Percentiles rank a stretch among this genome's conserved stretches.
phyloP scores from a whole-genome alignment of 1,284 basidiomycete species.

The Hortiboletus rubellus region DNA sequence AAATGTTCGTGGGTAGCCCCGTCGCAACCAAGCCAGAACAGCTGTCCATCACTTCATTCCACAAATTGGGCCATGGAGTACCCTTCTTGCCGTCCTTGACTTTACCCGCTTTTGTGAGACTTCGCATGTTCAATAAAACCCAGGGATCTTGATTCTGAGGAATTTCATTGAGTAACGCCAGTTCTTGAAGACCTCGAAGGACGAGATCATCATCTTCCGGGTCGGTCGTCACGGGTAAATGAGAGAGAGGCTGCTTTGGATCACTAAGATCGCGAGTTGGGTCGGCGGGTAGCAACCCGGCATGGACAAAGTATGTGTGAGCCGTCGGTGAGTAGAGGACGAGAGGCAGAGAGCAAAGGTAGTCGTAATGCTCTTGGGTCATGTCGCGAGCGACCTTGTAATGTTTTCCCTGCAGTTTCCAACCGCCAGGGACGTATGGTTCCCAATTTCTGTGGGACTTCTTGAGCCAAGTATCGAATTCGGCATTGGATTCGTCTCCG shows the following conservation, averaged over 20 bases:
- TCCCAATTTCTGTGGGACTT: slow-evolving; percentile 46
- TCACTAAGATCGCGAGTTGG: slow-evolving; percentile 51
- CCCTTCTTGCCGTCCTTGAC: slow-evolving; percentile 63
- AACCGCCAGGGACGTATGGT: slow-evolving; percentile 57
- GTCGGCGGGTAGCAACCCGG: slow-evolving; percentile 75
- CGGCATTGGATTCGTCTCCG: slow-evolving; percentile 37
- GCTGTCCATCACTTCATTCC: slow-evolving; percentile 69
- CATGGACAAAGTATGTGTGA: slow-evolving; percentile 81
- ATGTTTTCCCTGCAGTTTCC: slow-evolving; percentile 75
- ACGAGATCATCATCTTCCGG: slow-evolving; percentile 22
- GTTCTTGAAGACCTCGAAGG: slow-evolving; percentile 56
- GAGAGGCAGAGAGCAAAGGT: slow-evolving; percentile 70
- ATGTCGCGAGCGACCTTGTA: slow-evolving; percentile 72
- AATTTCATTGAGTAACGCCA: slow-evolving; percentile 58
- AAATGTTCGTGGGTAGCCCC: slow-evolving; percentile 1
- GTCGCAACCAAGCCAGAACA: slow-evolving; percentile 55
- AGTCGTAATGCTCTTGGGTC: slow-evolving; percentile 58
- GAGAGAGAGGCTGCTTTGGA: slow-evolving; percentile 65
- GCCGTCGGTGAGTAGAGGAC: slow-evolving; percentile 74
- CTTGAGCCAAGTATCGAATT: slow-evolving; percentile 26
- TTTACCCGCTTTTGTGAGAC: slow-evolving; percentile 53
- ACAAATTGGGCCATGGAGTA: slow-evolving; percentile 70
- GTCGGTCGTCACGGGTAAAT: slow-evolving; percentile 48
- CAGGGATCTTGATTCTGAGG: slow-evolving; percentile 76
- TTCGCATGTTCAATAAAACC: slow-evolving; percentile 75